phyloP scores from a whole-genome alignment of 352 stramenopile genomes.

The Globisporangium viniferum region DNA sequence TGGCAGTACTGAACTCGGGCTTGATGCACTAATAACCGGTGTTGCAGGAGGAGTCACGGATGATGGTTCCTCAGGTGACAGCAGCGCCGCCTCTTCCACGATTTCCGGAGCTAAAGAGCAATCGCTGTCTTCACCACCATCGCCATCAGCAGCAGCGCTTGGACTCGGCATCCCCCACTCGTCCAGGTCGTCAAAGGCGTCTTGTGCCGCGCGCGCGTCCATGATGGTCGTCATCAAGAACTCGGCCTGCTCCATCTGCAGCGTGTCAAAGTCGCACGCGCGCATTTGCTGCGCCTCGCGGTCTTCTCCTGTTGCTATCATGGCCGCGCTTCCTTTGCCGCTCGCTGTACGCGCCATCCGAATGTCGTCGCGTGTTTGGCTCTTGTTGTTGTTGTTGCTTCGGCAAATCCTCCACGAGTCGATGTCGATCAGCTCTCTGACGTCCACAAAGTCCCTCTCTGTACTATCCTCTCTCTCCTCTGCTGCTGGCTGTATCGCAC shows the following conservation, averaged over 20 bases:
- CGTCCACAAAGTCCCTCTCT: background rate
- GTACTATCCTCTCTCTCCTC: background rate
- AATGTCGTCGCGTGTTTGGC: background rate
- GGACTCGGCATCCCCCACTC: background rate
- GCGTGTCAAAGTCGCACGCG: constrained; percentile 7
- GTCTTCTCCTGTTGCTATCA: background rate
- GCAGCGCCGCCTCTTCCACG: background rate
- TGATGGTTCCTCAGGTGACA: background rate
- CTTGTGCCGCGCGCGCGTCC: constrained; percentile 12
- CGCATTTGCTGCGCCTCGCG: constrained; percentile 1
- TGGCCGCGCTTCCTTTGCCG: background rate
- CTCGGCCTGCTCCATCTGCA: constrained; percentile 19
- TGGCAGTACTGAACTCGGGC: background rate
- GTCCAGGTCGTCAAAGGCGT: background rate
- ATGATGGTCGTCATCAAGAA: constrained; percentile 18
- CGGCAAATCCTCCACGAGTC: background rate
- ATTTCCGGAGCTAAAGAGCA: background rate
- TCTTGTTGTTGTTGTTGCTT: background rate
- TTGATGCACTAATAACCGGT: background rate
- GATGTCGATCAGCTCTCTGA: background rate
- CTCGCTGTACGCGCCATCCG: background rate
- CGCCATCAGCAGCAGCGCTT: background rate
- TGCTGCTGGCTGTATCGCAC: background rate
- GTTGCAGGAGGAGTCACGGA: background rate
- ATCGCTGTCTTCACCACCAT: background rate